Percentiles rank a stretch among this genome's conserved stretches.
Evolutionary conservation across 106 monocot genomes (phyloP).

Genomic region (Narthecium ossifragum): DNA sequence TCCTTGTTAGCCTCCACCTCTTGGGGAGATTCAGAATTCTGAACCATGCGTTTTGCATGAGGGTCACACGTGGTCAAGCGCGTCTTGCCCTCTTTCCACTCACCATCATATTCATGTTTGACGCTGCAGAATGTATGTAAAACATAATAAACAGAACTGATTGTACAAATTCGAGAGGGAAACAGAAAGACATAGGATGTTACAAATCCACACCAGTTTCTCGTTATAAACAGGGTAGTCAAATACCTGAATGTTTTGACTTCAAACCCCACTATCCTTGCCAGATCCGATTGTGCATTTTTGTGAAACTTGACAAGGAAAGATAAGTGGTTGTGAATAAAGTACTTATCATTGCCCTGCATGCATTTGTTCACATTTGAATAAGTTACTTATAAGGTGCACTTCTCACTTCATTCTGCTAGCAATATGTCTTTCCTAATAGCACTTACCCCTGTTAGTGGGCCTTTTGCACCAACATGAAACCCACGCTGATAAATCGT

Average conservation of each 20-base stretch:
- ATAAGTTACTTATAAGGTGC: no score
- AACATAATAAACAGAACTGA: not conserved
- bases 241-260: conserved; percentile 84
- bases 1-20: conserved; percentile 77
- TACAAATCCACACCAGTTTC: not conserved
- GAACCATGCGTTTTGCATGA: conserved; percentile 61
- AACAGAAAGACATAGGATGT: not conserved
- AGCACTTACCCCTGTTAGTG: conserved; percentile 56
- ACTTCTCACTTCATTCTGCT: no score
- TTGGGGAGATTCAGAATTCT: conserved; percentile 74
- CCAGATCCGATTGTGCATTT: conserved; percentile 53
- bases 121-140: conserved; percentile 15
- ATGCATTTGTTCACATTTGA: no score
- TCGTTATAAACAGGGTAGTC: not conserved
- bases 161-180: not conserved
- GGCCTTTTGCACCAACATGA: conserved; percentile 73
- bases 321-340: conserved; percentile 89
- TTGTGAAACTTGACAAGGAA: conserved; percentile 93
- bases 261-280: conserved; percentile 97
- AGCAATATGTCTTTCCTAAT: no score
- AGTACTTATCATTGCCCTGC: conserved; percentile 80
- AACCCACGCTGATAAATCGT: conserved; percentile 75
- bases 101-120: conserved; percentile 35
- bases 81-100: conserved; percentile 30
- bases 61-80: conserved; percentile 68